Conservation (phyloP, 2,329 filamentous ascomycete species). For the Xylaria sp. region DNA sequence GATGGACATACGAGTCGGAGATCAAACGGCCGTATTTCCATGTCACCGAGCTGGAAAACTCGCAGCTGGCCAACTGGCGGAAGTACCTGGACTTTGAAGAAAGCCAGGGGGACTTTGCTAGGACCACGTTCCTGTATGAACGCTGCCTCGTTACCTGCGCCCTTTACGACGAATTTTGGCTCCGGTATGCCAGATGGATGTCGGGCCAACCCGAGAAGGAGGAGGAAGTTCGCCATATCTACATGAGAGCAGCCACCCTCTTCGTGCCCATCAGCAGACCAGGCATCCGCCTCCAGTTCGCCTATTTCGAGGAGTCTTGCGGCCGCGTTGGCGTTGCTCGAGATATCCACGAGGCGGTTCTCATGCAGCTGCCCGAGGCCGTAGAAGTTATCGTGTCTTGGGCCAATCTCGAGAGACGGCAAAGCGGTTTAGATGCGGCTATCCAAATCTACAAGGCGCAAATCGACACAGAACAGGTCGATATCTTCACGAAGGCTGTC, state of each 20-base stretch:
- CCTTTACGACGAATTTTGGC: slow-evolving; percentile 97
- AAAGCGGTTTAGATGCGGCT: slow-evolving; percentile 80
- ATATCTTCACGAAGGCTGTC: slow-evolving; percentile 80
- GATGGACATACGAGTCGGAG: slow-evolving; percentile 93
- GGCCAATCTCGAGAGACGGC: slow-evolving; percentile 83
- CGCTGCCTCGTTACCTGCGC: slow-evolving; percentile 90
- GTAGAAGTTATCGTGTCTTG: slow-evolving; percentile 86
- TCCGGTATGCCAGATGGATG: slow-evolving; percentile 97
- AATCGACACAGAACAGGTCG: slow-evolving; percentile 71
- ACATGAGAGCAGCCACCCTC: slow-evolving; percentile 80
- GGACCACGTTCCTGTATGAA: slow-evolving; percentile 86
- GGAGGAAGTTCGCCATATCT: slow-evolving; percentile 90
- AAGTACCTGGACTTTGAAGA: slow-evolving; percentile 98
- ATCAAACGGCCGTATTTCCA: slow-evolving; percentile 98
- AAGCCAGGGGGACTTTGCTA: slow-evolving; percentile 72
- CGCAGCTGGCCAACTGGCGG: slow-evolving; percentile 86
- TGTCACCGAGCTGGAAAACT: slow-evolving; percentile 86
- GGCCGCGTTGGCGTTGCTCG: slow-evolving; percentile 77
- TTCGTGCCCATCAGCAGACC: slow-evolving; percentile 87
- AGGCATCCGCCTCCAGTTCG: slow-evolving; percentile 84
- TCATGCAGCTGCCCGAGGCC: slow-evolving; percentile 76
- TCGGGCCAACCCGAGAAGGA: slow-evolving; percentile 75
- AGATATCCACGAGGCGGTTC: slow-evolving; percentile 81
- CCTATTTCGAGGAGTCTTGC: slow-evolving; percentile 89
- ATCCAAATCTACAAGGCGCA: slow-evolving; percentile 82